Conservation (phyloP, 2,329 filamentous ascomycete species). For the Aspergillus alliaceus region DNA sequence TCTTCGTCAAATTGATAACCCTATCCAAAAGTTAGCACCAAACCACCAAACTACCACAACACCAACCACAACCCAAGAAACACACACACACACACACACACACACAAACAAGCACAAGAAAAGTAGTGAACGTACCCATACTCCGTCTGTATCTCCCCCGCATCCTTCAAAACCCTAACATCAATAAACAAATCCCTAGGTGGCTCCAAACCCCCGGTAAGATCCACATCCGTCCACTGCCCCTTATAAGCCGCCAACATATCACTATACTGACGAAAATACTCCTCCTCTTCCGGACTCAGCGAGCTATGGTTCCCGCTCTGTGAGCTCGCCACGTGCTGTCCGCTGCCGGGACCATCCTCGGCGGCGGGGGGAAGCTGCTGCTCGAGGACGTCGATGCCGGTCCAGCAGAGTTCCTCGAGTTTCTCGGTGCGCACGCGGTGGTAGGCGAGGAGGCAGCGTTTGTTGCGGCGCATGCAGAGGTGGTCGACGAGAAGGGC, state of each 20-base stretch:
- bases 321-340: slow-evolving; percentile 43
- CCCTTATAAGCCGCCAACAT: slow-evolving; percentile 95
- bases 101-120: background rate
- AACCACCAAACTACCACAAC: background rate
- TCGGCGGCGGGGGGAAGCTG: slow-evolving; percentile 55
- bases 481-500: slow-evolving; percentile 90
- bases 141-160: slow-evolving; percentile 97
- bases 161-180: slow-evolving; percentile 91
- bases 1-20: slow-evolving; percentile 93
- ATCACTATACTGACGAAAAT: slow-evolving; percentile 87
- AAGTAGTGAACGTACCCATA: slow-evolving; percentile 70
- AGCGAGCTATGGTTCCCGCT: slow-evolving; percentile 65
- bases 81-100: background rate
- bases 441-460: slow-evolving; percentile 92
- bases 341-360: slow-evolving; percentile 24
- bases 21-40: slow-evolving; percentile 49
- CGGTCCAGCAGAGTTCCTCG: slow-evolving; percentile 91
- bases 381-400: slow-evolving; percentile 75
- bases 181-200: slow-evolving; percentile 97
- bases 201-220: slow-evolving; percentile 90
- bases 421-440: slow-evolving; percentile 85
- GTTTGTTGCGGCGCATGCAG: slow-evolving; percentile 93
- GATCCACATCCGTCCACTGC: slow-evolving; percentile 95
- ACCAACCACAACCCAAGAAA: background rate
- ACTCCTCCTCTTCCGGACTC: slow-evolving; percentile 95